Conservation (phyloP, 1,139 yeast genomes). For the Blastobotrys illinoisensis region DNA sequence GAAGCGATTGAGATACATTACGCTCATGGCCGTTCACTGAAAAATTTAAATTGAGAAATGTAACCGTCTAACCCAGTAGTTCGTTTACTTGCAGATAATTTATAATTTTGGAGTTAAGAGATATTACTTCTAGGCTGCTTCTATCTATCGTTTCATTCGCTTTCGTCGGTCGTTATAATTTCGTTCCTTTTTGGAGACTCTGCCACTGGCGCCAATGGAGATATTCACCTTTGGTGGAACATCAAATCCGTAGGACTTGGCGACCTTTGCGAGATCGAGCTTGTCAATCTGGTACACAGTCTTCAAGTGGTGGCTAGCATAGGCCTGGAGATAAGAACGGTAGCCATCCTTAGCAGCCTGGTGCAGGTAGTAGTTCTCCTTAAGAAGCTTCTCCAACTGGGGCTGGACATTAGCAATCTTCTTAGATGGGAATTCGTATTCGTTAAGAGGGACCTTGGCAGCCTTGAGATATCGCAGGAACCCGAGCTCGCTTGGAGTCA, state of each 20-base stretch:
- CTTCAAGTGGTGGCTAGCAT: constrained; percentile 91
- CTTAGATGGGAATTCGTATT: constrained; percentile 88
- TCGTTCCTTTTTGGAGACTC: constrained; percentile 35
- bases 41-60: too few relatives aligned
- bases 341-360: constrained; percentile 97
- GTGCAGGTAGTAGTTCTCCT: constrained; percentile 88
- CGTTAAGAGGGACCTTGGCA: constrained; percentile 94
- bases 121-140: not conserved
- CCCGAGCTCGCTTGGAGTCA: constrained; percentile 90
- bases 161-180: constrained; percentile 4
- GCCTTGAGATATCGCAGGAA: constrained; percentile 90
- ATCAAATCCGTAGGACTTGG: constrained; percentile 89
- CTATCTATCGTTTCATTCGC: not conserved
- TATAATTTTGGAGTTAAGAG: not conserved
- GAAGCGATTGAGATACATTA: too few relatives aligned
- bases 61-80: too few relatives aligned
- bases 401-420: constrained; percentile 95
- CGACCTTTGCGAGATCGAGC: constrained; percentile 86
- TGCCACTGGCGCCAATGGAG: constrained; percentile 89
- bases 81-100: too few relatives aligned
- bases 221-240: constrained; percentile 97
- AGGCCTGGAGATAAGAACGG: constrained; percentile 92
- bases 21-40: too few relatives aligned
- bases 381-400: constrained; percentile 84
- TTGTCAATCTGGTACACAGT: constrained; percentile 95